phyloP scores from a whole-genome alignment of 306 rosid species.

The Vachellia collinsii region DNA sequence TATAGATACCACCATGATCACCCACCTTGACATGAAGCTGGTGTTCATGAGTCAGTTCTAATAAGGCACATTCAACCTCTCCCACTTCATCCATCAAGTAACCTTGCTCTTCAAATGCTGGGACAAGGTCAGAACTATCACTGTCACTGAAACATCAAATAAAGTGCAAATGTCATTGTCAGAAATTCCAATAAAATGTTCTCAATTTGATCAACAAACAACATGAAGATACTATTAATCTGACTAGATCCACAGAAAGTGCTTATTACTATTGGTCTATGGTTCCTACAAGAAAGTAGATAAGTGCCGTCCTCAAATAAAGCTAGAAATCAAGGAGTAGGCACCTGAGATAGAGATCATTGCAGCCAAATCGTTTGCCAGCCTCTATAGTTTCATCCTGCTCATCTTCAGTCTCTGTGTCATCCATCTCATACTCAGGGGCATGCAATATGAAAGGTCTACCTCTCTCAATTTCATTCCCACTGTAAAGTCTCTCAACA shows the following conservation, averaged over 20 bases:
- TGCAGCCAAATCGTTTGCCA: slow-evolving; percentile 55
- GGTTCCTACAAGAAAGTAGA: background rate
- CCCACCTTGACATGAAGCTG: slow-evolving; percentile 68
- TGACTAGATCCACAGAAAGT: background rate
- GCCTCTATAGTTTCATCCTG: slow-evolving; percentile 42
- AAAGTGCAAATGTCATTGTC: slow-evolving; percentile 34
- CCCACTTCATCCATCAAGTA: slow-evolving; percentile 66
- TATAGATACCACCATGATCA: slow-evolving; percentile 14
- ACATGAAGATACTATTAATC: slow-evolving; percentile 16
- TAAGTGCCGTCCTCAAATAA: background rate
- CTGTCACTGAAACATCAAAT: slow-evolving; percentile 52
- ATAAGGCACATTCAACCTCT: slow-evolving; percentile 67
- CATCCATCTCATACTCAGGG: slow-evolving; percentile 59
- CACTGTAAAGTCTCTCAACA: slow-evolving; percentile 37
- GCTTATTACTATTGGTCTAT: background rate
- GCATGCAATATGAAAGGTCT: slow-evolving; percentile 64
- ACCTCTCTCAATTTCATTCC: slow-evolving; percentile 43
- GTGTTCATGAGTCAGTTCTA: slow-evolving; percentile 66
- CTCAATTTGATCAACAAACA: background rate
- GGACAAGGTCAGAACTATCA: slow-evolving; percentile 58
- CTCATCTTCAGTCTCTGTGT: slow-evolving; percentile 48
- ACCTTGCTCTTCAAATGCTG: slow-evolving; percentile 51
- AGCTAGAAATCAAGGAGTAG: slow-evolving; percentile 18
- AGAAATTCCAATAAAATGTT: slow-evolving; percentile 4
- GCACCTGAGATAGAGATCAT: slow-evolving; percentile 68